Conservation (phyloP, 164 flowering plant genomes). For the Cinnamomum chago region DNA sequence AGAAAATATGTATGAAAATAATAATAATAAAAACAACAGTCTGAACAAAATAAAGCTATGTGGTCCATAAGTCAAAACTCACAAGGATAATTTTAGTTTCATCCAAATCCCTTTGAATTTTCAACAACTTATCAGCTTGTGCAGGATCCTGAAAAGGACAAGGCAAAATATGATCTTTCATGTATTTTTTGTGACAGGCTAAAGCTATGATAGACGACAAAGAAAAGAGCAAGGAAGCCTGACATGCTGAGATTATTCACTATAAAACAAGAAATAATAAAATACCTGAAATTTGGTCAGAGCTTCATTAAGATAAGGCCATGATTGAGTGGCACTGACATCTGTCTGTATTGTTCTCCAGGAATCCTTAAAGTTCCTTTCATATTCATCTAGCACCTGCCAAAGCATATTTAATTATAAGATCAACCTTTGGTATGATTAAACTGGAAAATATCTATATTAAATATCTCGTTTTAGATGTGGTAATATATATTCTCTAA, state of each 20-base stretch:
- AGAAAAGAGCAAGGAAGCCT: not conserved
- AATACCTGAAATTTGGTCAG: constrained; percentile 80
- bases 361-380: constrained; percentile 81
- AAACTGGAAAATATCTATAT: too few species aligned
- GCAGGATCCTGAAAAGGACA: constrained; percentile 72
- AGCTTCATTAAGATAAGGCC: constrained; percentile 87
- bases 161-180: not conserved
- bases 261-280: not conserved
- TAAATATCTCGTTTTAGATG: too few species aligned
- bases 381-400: constrained; percentile 89
- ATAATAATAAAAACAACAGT: not conserved
- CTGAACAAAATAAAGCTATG: not conserved
- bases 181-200: not conserved
- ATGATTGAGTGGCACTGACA: constrained; percentile 43
- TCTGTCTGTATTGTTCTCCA: constrained; percentile 72
- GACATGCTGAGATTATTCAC: not conserved
- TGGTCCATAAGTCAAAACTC: constrained; percentile 26
- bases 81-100: constrained; percentile 99
- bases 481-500: too few species aligned
- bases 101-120: constrained; percentile 94
- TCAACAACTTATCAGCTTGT: constrained; percentile 94
- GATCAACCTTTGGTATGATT: not conserved
- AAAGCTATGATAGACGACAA: not conserved
- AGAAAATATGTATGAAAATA: too few species aligned
- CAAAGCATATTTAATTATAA: not conserved